These are phyloP conservation scores for Kazachstania bromeliacearum DNA, from an alignment of 805 yeast genomes.

Conservation along the genomic window DNA sequence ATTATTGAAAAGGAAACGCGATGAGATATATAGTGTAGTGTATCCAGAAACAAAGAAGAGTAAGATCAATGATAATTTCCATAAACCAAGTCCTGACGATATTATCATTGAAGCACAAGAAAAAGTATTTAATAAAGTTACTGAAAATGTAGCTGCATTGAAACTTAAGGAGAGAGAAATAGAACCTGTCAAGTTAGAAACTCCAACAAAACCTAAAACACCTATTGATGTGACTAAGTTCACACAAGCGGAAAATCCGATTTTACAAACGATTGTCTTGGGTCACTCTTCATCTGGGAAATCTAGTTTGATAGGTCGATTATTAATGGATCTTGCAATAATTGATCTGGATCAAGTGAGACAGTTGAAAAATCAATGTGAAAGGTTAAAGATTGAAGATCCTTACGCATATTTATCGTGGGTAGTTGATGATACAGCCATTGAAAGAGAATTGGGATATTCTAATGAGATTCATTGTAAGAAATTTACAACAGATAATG, in stretches of 20 bases:
- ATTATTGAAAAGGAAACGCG: neutral
- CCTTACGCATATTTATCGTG: conserved; percentile 4
- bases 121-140: conserved; percentile 32
- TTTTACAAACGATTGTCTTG: conserved; percentile 3
- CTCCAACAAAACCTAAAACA: conserved; percentile 1
- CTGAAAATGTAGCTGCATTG: conserved; percentile 10
- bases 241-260: neutral
- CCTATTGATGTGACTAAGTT: conserved; percentile 4
- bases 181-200: neutral
- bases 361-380: conserved; percentile 4
- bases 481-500: neutral
- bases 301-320: conserved; percentile 10
- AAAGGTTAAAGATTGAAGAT: conserved; percentile 2
- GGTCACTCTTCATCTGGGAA: conserved; percentile 12
- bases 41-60: conserved; percentile 34
- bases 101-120: conserved; percentile 50
- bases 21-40: neutral
- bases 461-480: neutral
- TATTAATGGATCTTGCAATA: conserved; percentile 7
- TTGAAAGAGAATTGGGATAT: conserved; percentile 2
- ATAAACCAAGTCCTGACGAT: conserved; percentile 79
- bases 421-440: conserved; percentile 5
- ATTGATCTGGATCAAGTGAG: conserved; percentile 7
- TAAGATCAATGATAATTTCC: conserved; percentile 42
- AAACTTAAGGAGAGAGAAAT: neutral